A percentile compares a stretch with the other conserved stretches of the same genome.
These are phyloP conservation scores for Dendrobium officinale DNA, from an alignment of 106 monocot genomes.

Conservation along the genomic window DNA sequence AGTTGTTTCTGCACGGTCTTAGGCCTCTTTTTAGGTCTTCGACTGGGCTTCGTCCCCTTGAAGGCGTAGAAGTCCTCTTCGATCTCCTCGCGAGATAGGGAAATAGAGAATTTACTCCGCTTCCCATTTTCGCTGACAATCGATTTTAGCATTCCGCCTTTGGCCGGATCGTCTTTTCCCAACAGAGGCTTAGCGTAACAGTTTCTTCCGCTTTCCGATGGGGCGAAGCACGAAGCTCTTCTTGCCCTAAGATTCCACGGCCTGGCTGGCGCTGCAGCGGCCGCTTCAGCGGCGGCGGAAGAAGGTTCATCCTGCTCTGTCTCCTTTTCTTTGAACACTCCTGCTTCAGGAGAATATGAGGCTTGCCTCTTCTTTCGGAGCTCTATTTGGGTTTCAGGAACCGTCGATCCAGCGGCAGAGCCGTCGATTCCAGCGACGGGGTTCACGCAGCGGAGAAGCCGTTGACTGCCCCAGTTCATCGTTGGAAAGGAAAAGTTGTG, in stretches of 20 bases:
- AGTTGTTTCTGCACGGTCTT: conserved; percentile 29
- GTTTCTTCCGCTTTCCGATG: conserved; percentile 6
- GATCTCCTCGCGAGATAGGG: conserved; percentile 32
- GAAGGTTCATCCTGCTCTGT: background rate
- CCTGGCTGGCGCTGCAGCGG: conserved; percentile 6
- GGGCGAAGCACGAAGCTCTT: conserved; percentile 18
- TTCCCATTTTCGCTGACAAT: background rate
- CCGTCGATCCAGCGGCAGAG: background rate
- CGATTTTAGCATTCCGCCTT: background rate
- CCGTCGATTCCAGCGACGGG: background rate
- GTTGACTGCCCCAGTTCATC: conserved; percentile 35
- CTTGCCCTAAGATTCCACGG: conserved; percentile 58
- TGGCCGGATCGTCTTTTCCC: background rate
- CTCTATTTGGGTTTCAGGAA: background rate
- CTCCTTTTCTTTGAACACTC: background rate
- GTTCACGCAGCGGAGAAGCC: conserved; percentile 34
- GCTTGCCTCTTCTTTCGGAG: too few relatives aligned
- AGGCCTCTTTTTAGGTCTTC: conserved; percentile 40
- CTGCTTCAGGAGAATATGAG: background rate
- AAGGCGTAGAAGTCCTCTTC: conserved; percentile 40
- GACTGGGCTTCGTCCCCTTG: conserved; percentile 25
- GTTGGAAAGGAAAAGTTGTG: conserved; percentile 44
- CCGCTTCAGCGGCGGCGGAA: background rate
- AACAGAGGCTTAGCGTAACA: background rate
- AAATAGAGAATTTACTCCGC: conserved; percentile 19